These are phyloP conservation scores for Penicillium simplicissimum DNA, from an alignment of 495 filamentous ascomycete genomes.

Conservation along the genomic window DNA sequence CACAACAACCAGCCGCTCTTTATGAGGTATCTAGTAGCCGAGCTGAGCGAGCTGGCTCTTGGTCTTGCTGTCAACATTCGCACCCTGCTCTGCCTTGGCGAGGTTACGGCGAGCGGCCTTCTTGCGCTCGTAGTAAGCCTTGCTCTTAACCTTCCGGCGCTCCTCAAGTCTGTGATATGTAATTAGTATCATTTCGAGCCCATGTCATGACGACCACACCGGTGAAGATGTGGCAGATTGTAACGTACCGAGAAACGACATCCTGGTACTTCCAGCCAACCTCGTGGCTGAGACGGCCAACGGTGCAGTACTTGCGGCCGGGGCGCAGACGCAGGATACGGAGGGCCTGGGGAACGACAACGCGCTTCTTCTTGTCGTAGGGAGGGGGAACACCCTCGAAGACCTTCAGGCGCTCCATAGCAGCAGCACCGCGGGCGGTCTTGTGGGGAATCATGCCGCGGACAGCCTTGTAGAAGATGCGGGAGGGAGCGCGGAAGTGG, in stretches of 20 bases:
- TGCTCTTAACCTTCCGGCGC: constrained; percentile 97
- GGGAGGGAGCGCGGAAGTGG: constrained; percentile 97
- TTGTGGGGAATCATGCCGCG: constrained; percentile 99
- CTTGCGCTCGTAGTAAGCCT: constrained; percentile 99
- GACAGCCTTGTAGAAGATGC: constrained; percentile 99
- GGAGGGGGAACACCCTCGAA: constrained; percentile 99
- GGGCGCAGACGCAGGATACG: constrained; percentile 93
- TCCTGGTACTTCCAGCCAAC: constrained; percentile 99
- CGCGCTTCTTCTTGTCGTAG: constrained; percentile 99
- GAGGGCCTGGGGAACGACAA: constrained; percentile 97
- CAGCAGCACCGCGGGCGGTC: constrained; percentile 93
- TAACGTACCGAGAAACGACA: constrained; percentile 89
- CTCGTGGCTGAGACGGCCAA: constrained; percentile 95
- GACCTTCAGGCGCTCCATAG: constrained; percentile 96
- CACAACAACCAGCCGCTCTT: constrained; percentile 49
- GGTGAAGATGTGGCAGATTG: neutral
- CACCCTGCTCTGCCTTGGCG: constrained; percentile 86
- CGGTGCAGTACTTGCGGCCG: constrained; percentile 99
- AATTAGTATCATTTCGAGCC: constrained; percentile 5
- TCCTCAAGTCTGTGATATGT: constrained; percentile 82
- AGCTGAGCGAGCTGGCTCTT: constrained; percentile 69
- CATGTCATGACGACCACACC: neutral
- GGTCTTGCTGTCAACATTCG: constrained; percentile 75
- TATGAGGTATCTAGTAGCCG: constrained; percentile 66
- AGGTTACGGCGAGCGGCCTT: constrained; percentile 88